phyloP scores from a whole-genome alignment of 2,329 filamentous ascomycete species.

The Aspergillus oerlinghausenensis region DNA sequence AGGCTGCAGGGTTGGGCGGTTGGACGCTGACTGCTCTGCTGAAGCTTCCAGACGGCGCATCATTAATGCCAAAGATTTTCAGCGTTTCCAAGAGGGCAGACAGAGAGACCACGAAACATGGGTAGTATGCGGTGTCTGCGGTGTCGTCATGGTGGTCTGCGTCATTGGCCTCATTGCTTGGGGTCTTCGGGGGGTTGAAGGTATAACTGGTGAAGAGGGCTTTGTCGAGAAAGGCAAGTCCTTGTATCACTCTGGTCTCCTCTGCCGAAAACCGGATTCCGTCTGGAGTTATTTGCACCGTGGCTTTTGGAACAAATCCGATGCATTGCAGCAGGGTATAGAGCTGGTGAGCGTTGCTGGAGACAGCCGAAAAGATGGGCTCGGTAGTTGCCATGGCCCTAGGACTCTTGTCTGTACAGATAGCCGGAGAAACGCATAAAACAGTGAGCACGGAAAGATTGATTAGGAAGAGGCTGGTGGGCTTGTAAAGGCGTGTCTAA shows the following conservation, averaged over 20 bases:
- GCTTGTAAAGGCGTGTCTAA: conserved; percentile 28
- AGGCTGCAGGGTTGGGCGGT: conserved; percentile 38
- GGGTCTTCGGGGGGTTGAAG: conserved; percentile 50
- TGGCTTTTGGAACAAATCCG: conserved; percentile 55
- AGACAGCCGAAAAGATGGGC: conserved; percentile 57
- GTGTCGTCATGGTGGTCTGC: conserved; percentile 37
- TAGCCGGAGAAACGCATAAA: conserved; percentile 5
- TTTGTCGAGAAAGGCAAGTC: conserved; percentile 80
- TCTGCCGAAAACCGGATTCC: conserved; percentile 85
- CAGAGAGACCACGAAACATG: conserved; percentile 82
- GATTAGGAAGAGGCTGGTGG: conserved; percentile 10
- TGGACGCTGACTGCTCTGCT: conserved; percentile 26
- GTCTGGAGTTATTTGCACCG: conserved; percentile 73
- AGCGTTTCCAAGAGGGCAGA: conserved; percentile 85
- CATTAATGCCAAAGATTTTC: conserved; percentile 84
- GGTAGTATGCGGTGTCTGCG: conserved; percentile 40
- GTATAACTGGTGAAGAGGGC: conserved; percentile 81
- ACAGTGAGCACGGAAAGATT: conserved; percentile 9
- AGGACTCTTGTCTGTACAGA: conserved; percentile 5
- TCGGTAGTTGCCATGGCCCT: conserved; percentile 17
- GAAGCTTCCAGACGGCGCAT: conserved; percentile 42
- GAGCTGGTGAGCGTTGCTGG: conserved; percentile 58
- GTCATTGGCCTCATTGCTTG: conserved; percentile 14
- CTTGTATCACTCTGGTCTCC: conserved; percentile 87
- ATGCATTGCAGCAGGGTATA: conserved; percentile 59